Percentiles rank a stretch among this genome's conserved stretches.
Evolutionary conservation across 2,329 filamentous ascomycete species (phyloP).

Genomic region (Penicillium sp.): DNA sequence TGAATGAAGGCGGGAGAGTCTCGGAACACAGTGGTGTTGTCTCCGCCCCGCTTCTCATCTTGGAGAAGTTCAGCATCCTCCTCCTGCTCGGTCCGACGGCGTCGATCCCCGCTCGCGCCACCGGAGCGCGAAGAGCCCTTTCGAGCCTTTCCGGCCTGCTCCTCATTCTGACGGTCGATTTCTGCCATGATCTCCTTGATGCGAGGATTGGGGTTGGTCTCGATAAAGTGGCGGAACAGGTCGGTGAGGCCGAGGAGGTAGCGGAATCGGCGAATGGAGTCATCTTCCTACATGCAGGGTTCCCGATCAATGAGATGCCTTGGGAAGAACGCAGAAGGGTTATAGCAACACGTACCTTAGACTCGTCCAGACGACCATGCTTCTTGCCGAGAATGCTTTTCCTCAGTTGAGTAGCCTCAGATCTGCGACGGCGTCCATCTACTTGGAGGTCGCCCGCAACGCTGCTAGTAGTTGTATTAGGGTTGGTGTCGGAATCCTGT

Average conservation of each 20-base stretch:
- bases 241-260: constrained; percentile 95
- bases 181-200: constrained; percentile 92
- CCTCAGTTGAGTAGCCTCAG: constrained; percentile 84
- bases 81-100: constrained; percentile 91
- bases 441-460: constrained; percentile 70
- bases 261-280: constrained; percentile 89
- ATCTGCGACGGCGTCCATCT: constrained; percentile 82
- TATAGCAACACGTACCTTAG: constrained; percentile 65
- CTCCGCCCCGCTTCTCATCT: constrained; percentile 85
- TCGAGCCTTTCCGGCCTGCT: constrained; percentile 67
- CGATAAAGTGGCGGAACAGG: constrained; percentile 97
- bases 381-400: constrained; percentile 94
- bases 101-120: constrained; percentile 75
- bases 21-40: constrained; percentile 86
- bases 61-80: constrained; percentile 87
- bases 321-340: neutral
- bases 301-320: constrained; percentile 15
- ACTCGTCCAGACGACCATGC: constrained; percentile 86
- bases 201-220: constrained; percentile 91
- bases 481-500: constrained; percentile 66
- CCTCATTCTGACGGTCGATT: constrained; percentile 89
- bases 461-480: constrained; percentile 76
- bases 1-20: constrained; percentile 91
- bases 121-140: constrained; percentile 79
- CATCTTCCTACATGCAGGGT: constrained; percentile 69